Evolutionary conservation across 768 basidiomycete genomes (phyloP), one percentile per base, ranked within the genome.

Genomic region (Tricholoma furcatifolium): DNA sequence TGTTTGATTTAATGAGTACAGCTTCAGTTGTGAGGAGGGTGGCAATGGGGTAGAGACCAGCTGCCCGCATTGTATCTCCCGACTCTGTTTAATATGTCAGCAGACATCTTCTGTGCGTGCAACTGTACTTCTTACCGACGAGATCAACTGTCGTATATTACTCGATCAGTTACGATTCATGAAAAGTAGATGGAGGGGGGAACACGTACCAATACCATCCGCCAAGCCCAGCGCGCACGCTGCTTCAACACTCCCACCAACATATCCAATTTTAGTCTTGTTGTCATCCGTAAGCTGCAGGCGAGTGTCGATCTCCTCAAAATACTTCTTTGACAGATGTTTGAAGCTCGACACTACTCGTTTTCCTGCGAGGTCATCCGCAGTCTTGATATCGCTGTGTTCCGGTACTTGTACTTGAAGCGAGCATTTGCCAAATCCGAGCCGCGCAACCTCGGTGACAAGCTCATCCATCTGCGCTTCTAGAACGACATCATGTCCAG

Each of bases 41-140:
- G 12, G 86, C 88, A 62, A 99, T 98, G 36, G 96, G 85, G 67
- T 91, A 91, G 50, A 98, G 77, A 34, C 96, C 97, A 0, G 95
- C 95, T 21, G 96, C 97, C 31, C 96, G 91, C 97, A 99, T 99
- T 7, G 97, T 99, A 63, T 99, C 97, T 39, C 97, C 97, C 15
- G 96, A 99, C 73, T 98, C 96, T 95, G 66, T 36, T 43, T 43
- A 23, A 45, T 38, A 9, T 6, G 17, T 62, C 17, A 51, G 44
- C 5, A 35, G 38, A 4, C 17, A 34, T 11, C 2, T 12, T 39
- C 35, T 14, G 14, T 12, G 11, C 27, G 44, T 49, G 8, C 35
- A 35, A 3, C 32, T 14, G 20, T 8, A 42, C 3, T 27, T 27
- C 85, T 62, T 57, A 93, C 94, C 89, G 57, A 98, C 96, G 47